Evolutionary conservation across 208 protist species (phyloP).

Genomic region (Crithidia sp.): DNA sequence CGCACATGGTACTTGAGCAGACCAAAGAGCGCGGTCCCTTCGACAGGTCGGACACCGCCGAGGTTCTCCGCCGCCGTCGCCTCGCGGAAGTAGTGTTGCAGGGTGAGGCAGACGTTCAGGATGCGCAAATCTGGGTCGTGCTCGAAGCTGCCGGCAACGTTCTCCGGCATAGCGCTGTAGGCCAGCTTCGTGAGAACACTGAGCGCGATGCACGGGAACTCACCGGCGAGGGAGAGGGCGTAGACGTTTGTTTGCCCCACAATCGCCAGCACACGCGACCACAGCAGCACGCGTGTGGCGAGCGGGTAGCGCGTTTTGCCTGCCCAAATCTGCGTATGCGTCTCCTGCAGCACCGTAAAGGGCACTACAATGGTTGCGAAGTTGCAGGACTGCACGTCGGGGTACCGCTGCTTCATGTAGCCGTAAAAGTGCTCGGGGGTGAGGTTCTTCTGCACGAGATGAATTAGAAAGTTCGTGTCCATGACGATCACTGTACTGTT

Average conservation of each 20-base stretch:
- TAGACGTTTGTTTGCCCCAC: slow-evolving; percentile 56
- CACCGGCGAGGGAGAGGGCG: slow-evolving; percentile 57
- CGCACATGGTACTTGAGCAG: slow-evolving; percentile 88
- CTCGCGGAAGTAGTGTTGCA: slow-evolving; percentile 73
- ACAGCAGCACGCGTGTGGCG: slow-evolving; percentile 42
- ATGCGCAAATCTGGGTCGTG: slow-evolving; percentile 82
- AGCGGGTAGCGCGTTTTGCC: no score
- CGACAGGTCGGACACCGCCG: slow-evolving; percentile 38
- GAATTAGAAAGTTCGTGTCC: slow-evolving; percentile 89
- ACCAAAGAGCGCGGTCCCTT: slow-evolving; percentile 78
- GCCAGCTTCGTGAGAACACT: slow-evolving; percentile 67
- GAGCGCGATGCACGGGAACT: slow-evolving; percentile 64
- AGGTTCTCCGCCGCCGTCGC: slow-evolving; percentile 32
- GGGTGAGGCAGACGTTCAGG: slow-evolving; percentile 70
- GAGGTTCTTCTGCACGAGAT: slow-evolving; percentile 76
- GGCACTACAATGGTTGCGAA: slow-evolving; percentile 63
- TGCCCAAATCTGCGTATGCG: slow-evolving; percentile 68
- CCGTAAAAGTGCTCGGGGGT: slow-evolving; percentile 73
- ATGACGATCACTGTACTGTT: slow-evolving; percentile 60
- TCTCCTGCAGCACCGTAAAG: slow-evolving; percentile 78
- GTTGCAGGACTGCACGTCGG: slow-evolving; percentile 34
- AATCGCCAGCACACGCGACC: slow-evolving; percentile 65
- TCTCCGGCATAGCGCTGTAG: slow-evolving; percentile 48
- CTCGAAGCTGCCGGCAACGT: slow-evolving; percentile 23
- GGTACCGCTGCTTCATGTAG: slow-evolving; percentile 61